A percentile compares a stretch with the other conserved stretches of the same genome.
Conservation (phyloP, 306 rosid species). For the Corylus americana region DNA sequence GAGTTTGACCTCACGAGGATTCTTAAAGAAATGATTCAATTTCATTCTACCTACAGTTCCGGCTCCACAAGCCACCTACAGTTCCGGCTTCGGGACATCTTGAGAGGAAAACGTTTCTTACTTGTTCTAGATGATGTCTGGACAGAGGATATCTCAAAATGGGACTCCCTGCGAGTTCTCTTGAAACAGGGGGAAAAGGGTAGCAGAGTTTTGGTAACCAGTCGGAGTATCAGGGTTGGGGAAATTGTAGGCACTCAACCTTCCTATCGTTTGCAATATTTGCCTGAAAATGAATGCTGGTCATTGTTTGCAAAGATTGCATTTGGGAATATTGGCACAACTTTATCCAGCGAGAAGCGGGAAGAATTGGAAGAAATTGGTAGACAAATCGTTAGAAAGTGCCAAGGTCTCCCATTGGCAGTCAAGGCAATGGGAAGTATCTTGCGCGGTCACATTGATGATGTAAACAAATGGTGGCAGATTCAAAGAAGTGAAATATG, state of each 20-base stretch:
- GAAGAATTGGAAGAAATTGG: no score
- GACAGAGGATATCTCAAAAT: constrained; percentile 6
- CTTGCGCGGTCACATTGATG: no score
- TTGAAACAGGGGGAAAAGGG: neutral
- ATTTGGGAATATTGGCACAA: no score
- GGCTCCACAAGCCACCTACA: neutral
- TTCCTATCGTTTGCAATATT: constrained; percentile 5
- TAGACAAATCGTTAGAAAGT: no score
- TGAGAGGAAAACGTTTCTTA: constrained; percentile 5
- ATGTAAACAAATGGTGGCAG: no score
- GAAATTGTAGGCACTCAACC: neutral
- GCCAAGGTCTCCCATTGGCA: no score
- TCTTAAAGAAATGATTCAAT: neutral
- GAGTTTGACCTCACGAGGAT: neutral
- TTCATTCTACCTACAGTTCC: neutral
- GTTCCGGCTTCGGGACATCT: neutral
- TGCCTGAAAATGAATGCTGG: constrained; percentile 17
- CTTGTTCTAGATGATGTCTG: constrained; percentile 35
- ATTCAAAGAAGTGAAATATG: no score
- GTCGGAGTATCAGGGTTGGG: neutral
- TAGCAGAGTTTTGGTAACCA: neutral
- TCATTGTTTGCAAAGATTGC: constrained; percentile 19
- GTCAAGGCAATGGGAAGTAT: no score
- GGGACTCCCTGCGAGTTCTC: constrained; percentile 11
- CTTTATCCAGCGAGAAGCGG: no score